Conservation (phyloP, 2,329 filamentous ascomycete genomes). For the Fusarium sp. region DNA sequence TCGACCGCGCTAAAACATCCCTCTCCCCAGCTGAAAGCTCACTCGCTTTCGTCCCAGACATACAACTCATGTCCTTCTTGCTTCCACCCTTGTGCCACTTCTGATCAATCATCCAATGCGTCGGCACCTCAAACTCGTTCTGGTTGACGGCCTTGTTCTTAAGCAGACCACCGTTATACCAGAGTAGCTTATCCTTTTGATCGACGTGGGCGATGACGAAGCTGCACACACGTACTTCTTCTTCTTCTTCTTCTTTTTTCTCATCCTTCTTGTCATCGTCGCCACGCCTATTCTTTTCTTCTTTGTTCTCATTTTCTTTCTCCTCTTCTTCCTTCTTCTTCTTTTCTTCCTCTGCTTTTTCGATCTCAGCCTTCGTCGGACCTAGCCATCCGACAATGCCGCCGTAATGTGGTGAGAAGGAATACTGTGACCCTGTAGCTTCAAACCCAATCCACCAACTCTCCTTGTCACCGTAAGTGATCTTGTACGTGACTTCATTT, state of each 20-base stretch:
- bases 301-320: conserved; percentile 16
- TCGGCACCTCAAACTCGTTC: conserved; percentile 55
- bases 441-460: conserved; percentile 64
- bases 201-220: conserved; percentile 62
- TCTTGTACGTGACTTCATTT: conserved; percentile 58
- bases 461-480: conserved; percentile 64
- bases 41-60: conserved; percentile 47
- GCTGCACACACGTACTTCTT: conserved; percentile 55
- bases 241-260: conserved; percentile 32
- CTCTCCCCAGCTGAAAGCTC: conserved; percentile 19
- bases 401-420: conserved; percentile 60
- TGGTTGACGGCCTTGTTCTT: conserved; percentile 57
- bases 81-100: conserved; percentile 55
- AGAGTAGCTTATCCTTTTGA: conserved; percentile 55
- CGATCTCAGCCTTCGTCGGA: conserved; percentile 5
- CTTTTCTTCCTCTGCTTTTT: conserved; percentile 9
- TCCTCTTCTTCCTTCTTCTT: neutral
- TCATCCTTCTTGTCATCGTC: neutral
- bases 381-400: conserved; percentile 57
- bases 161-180: conserved; percentile 62
- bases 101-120: conserved; percentile 59
- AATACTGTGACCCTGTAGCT: conserved; percentile 56
- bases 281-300: conserved; percentile 4
- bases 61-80: conserved; percentile 58
- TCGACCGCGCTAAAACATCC: conserved; percentile 18